Base-by-base conservation (phyloP, 495 filamentous ascomycete species). In the Lasiosphaeria hispida region DNA sequence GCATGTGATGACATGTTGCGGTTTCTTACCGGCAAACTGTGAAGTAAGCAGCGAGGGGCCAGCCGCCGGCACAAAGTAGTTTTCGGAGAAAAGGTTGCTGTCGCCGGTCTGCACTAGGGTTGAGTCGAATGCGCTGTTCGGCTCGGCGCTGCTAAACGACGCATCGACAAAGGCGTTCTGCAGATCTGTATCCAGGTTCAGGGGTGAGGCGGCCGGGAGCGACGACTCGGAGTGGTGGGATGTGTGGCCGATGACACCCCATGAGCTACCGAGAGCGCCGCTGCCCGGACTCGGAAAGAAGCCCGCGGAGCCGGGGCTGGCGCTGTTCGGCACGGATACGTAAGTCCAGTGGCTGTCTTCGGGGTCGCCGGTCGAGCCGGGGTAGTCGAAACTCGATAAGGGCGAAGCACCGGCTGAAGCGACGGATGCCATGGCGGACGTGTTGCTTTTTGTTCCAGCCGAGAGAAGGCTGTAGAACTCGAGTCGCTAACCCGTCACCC, bases 231-330 rank as follows among this genome's bases (percentile, higher is more conserved):
- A 37, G 40, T 62, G 45, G 18, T 45, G 59, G 48, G 42, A 53
- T n/a, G 19, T 47, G 18, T 62, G 60, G 3, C 72, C 70, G 39
- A 77, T 50, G 19, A 77, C 60, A 30, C 65, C 72, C 71, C 73
- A 79, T 13, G 69, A 68, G 48, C 74, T 71, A 23, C 70, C 69
- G 47, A 78, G 61, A 40, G 72, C 76, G 42, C 71, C 69, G 62
- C 68, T 70, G 10, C 67, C 62, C 10, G 76, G 76, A 47, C 76
- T 79, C 19, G 76, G 68, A 49, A 73, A 66, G 59, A 72, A 76
- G 19, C 64, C 66, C 37, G 65, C 60, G 23, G 68, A 69, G 50
- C 61, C 58, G 34, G 64, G 43, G 19, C 57, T 55, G 33, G 58
- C 36, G 56, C 60, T 64, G 58, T 43, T 62, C 5, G 68, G 59